Conservation (phyloP, 2,329 filamentous ascomycete species). For the Clarireedia sp. region DNA sequence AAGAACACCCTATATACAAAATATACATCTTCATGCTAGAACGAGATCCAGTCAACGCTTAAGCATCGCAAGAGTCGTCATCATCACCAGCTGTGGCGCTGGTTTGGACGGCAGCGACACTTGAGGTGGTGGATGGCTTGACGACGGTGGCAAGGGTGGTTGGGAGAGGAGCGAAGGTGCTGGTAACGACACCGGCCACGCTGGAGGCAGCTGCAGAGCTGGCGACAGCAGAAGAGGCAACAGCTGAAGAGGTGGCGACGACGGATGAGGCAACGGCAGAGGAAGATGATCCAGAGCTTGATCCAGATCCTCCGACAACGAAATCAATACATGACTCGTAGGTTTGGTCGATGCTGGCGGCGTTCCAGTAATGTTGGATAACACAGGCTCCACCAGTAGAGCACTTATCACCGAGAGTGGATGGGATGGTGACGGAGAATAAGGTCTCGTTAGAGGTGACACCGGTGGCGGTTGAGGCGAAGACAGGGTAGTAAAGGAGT, state of each 20-base stretch:
- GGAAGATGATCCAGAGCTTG: background rate
- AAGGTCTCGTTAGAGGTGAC: constrained; percentile 38
- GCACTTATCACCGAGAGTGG: constrained; percentile 33
- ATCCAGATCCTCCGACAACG: constrained; percentile 13
- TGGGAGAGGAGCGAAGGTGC: background rate
- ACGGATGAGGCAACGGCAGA: background rate
- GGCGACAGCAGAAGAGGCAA: background rate
- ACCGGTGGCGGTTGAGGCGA: constrained; percentile 38
- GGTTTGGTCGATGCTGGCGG: constrained; percentile 42
- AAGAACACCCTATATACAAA: background rate
- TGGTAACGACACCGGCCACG: background rate
- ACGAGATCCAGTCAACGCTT: background rate
- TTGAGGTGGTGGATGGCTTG: constrained; percentile 1
- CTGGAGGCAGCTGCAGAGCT: background rate
- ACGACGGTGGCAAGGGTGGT: constrained; percentile 1
- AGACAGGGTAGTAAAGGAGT: constrained; percentile 40
- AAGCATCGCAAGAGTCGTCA: constrained; percentile 4
- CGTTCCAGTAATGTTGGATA: constrained; percentile 49
- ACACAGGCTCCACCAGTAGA: constrained; percentile 27
- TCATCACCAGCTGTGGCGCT: background rate
- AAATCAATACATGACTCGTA: constrained; percentile 51
- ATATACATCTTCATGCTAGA: background rate
- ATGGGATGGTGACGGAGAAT: constrained; percentile 47
- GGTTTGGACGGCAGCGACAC: background rate
- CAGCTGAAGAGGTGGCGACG: background rate